Percentiles rank a stretch among this genome's conserved stretches.
Conservation (phyloP, 805 yeast genomes). For the Schizosaccharomyces osmophilus region DNA sequence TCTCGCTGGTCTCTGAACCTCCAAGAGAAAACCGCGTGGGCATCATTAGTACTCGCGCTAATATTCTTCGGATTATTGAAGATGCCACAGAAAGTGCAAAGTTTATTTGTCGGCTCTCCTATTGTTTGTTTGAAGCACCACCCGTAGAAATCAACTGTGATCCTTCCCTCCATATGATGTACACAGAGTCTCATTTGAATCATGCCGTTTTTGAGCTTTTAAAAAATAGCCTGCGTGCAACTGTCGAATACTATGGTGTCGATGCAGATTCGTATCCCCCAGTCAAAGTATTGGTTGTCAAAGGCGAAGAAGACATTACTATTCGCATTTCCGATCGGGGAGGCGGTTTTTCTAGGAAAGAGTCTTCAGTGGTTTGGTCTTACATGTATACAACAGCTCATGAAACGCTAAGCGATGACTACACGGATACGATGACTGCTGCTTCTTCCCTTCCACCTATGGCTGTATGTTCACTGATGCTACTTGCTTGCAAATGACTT, state of each 20-base stretch:
- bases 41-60: constrained; percentile 64
- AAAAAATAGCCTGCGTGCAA: constrained; percentile 70
- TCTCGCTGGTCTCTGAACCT: constrained; percentile 53
- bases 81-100: constrained; percentile 80
- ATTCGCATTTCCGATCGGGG: constrained; percentile 82
- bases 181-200: constrained; percentile 77
- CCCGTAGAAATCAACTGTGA: constrained; percentile 56
- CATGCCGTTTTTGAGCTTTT: constrained; percentile 78
- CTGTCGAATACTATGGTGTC: constrained; percentile 54
- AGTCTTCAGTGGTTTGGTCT: constrained; percentile 70
- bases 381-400: constrained; percentile 73
- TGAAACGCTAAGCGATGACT: constrained; percentile 40
- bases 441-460: constrained; percentile 58
- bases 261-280: constrained; percentile 55
- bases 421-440: constrained; percentile 22
- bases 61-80: constrained; percentile 56
- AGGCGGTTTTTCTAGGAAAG: constrained; percentile 73
- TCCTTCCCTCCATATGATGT: constrained; percentile 56
- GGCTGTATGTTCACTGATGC: constrained; percentile 21
- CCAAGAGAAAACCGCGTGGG: constrained; percentile 51
- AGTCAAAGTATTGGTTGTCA: constrained; percentile 63
- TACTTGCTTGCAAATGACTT: background rate
- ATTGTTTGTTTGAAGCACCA: constrained; percentile 70
- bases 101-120: constrained; percentile 76
- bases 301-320: constrained; percentile 76